Percentiles rank a stretch among this genome's conserved stretches.
Conservation (phyloP, 805 yeast genomes). For the Barnettozyma botsteinii region DNA sequence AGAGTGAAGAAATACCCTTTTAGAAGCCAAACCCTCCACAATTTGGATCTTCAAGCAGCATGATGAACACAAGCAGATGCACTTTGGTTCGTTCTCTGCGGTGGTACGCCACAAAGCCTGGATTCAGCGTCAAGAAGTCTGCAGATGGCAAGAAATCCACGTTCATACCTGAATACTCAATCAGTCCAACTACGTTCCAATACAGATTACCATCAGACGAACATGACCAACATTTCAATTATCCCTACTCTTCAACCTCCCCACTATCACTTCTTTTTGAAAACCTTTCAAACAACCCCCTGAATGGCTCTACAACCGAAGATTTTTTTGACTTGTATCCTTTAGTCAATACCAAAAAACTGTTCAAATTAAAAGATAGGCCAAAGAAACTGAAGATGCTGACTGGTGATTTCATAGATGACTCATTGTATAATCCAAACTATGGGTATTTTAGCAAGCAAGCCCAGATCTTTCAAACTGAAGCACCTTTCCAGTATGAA, state of each 20-base stretch:
- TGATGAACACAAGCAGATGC: not conserved
- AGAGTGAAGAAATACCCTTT: not conserved
- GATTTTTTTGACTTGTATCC: conserved; percentile 22
- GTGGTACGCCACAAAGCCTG: conserved; percentile 1
- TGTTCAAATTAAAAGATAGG: conserved; percentile 32
- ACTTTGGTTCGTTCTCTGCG: not conserved
- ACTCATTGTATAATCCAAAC: conserved; percentile 71
- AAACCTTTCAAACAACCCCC: conserved; percentile 15
- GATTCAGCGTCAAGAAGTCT: not conserved
- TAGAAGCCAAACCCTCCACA: no score
- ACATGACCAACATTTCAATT: conserved; percentile 5
- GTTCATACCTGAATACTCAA: conserved; percentile 19
- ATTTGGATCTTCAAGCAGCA: not conserved
- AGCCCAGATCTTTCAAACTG: conserved; percentile 70
- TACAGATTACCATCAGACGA: conserved; percentile 16
- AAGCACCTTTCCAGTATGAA: conserved; percentile 57
- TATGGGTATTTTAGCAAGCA: conserved; percentile 80
- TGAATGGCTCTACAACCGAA: conserved; percentile 12
- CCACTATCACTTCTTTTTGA: conserved; percentile 14
- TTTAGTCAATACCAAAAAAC: conserved; percentile 9
- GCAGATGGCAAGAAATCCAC: conserved; percentile 1
- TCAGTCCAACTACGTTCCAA: conserved; percentile 18
- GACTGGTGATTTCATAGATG: conserved; percentile 78
- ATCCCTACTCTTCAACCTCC: conserved; percentile 13
- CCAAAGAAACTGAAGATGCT: conserved; percentile 66